These are phyloP conservation scores for Leccinum uliginosum DNA, from an alignment of 768 basidiomycete genomes.

Conservation along the genomic window DNA sequence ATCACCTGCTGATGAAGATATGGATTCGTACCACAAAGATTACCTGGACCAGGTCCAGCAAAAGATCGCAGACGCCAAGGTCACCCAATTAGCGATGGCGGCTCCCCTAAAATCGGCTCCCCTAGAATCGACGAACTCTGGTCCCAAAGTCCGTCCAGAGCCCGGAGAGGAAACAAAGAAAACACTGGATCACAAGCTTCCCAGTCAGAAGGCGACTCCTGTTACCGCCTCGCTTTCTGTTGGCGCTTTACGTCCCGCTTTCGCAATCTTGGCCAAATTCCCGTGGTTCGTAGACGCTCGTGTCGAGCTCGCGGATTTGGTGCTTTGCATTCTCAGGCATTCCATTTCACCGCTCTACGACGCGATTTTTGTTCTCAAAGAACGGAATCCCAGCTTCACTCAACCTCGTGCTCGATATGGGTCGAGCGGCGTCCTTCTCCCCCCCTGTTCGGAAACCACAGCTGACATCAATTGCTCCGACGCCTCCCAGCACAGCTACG, in stretches of 20 bases:
- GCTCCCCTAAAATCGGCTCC: constrained; percentile 78
- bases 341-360: constrained; percentile 70
- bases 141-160: constrained; percentile 38
- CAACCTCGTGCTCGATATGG: constrained; percentile 64
- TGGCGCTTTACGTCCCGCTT: constrained; percentile 75
- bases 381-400: constrained; percentile 57
- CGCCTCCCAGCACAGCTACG: constrained; percentile 70
- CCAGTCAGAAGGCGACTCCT: constrained; percentile 80
- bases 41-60: constrained; percentile 60
- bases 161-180: constrained; percentile 36
- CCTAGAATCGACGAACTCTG: constrained; percentile 49
- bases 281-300: constrained; percentile 82
- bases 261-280: constrained; percentile 76
- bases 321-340: constrained; percentile 69
- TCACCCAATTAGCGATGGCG: constrained; percentile 79
- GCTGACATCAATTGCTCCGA: constrained; percentile 73
- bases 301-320: constrained; percentile 80
- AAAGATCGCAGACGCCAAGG: constrained; percentile 64
- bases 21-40: constrained; percentile 62
- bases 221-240: constrained; percentile 77
- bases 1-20: constrained; percentile 68
- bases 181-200: constrained; percentile 35
- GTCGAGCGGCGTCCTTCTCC: constrained; percentile 49
- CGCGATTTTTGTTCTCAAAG: constrained; percentile 45
- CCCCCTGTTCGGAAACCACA: constrained; percentile 53